Evolutionary conservation across 768 basidiomycete species (phyloP).

Genomic region (Leccinum uliginosum): DNA sequence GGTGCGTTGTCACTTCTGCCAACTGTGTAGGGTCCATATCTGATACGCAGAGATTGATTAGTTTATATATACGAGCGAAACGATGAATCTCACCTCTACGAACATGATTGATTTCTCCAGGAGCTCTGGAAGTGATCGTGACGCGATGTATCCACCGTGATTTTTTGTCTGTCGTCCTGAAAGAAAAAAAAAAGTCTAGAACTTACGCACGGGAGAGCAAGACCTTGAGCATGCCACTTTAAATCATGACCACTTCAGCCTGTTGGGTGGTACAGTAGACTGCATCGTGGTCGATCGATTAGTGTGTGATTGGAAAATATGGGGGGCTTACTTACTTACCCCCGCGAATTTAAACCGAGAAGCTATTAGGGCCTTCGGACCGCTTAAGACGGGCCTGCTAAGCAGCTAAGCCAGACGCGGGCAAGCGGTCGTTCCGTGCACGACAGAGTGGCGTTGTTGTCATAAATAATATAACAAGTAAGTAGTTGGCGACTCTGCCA

Average conservation of each 20-base stretch:
- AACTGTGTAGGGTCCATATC: conserved; percentile 85
- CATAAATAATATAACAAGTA: conserved; percentile 8
- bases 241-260: conserved; percentile 96
- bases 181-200: background rate
- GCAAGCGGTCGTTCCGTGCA: conserved; percentile 15
- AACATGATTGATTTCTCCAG: conserved; percentile 77
- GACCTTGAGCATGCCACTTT: conserved; percentile 88
- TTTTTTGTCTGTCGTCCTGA: conserved; percentile 85
- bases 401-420: background rate
- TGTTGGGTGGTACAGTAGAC: conserved; percentile 63
- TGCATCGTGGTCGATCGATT: too few species aligned
- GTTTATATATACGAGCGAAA: background rate
- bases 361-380: too few species aligned
- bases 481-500: conserved; percentile 13
- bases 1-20: conserved; percentile 64
- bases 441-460: conserved; percentile 17
- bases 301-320: too few species aligned
- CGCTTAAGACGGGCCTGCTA: too few species aligned
- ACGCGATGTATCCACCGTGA: conserved; percentile 49
- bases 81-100: conserved; percentile 59
- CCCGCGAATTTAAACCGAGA: too few species aligned
- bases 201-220: background rate
- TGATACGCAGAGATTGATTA: conserved; percentile 26
- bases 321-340: too few species aligned
- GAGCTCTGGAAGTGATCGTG: conserved; percentile 60